Evolutionary conservation across 2,329 filamentous ascomycete species (phyloP).

Genomic region (Pseudogymnoascus sp.): DNA sequence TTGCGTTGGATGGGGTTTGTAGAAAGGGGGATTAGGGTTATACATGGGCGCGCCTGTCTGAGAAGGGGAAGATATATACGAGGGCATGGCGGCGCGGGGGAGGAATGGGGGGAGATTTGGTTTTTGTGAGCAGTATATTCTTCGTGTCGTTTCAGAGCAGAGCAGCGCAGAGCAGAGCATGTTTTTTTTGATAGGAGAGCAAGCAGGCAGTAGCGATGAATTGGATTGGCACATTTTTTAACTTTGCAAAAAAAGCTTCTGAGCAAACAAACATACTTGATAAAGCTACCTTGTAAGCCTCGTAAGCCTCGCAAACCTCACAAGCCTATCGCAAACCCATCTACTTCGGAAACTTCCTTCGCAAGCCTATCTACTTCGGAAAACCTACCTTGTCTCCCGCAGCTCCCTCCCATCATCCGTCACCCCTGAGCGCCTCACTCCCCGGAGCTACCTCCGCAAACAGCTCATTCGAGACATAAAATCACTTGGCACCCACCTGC

Average conservation of each 20-base stretch:
- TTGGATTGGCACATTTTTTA: neutral
- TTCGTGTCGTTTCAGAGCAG: neutral
- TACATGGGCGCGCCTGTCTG: neutral
- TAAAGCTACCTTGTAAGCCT: no score
- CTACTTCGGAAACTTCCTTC: neutral
- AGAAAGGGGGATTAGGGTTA: neutral
- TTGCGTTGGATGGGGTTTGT: neutral
- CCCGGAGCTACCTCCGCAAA: neutral
- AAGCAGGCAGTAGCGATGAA: neutral
- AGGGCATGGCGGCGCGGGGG: neutral
- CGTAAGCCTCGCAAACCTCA: neutral
- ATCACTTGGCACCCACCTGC: neutral
- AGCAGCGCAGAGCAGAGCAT: neutral
- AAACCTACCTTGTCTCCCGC: neutral
- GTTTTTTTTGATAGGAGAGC: neutral
- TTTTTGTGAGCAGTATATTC: neutral
- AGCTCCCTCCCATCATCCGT: neutral
- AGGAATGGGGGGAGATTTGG: neutral
- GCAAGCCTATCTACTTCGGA: neutral
- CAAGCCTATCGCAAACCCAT: neutral
- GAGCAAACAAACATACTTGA: no score
- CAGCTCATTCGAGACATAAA: neutral
- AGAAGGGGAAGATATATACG: neutral
- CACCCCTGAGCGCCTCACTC: neutral
- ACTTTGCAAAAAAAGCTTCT: neutral